Conservation (phyloP, 176 grass and related monocot genomes). For the Lolium rigidum region DNA sequence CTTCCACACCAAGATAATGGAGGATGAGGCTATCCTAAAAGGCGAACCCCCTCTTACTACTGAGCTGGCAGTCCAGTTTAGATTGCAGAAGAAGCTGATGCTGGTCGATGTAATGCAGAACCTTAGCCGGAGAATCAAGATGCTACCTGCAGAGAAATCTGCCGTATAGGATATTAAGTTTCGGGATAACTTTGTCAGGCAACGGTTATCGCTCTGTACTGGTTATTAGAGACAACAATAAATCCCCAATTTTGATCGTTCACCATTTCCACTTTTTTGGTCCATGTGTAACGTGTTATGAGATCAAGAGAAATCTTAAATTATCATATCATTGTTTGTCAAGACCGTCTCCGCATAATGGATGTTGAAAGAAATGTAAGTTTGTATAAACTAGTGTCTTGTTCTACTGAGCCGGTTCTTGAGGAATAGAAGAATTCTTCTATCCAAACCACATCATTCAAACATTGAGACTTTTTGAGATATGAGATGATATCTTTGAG, state of each 20-base stretch:
- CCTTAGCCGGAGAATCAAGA: slow-evolving; percentile 75
- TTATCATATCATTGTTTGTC: not conserved
- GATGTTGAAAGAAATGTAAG: not conserved
- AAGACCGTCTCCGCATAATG: not conserved
- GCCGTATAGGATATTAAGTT: slow-evolving; percentile 5
- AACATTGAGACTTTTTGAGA: not conserved
- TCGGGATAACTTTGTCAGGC: not conserved
- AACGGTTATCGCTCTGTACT: slow-evolving; percentile 6
- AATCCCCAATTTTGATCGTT: slow-evolving; percentile 16
- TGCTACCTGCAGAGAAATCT: slow-evolving; percentile 51
- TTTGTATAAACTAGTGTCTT: not conserved
- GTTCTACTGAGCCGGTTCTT: not conserved
- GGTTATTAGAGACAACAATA: slow-evolving; percentile 12
- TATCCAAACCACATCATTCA: not conserved
- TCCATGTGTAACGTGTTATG: not conserved
- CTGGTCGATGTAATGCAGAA: slow-evolving; percentile 81
- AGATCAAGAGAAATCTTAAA: not conserved
- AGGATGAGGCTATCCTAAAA: slow-evolving; percentile 74
- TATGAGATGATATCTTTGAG: not conserved
- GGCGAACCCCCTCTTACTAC: slow-evolving; percentile 54
- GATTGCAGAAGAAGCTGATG: slow-evolving; percentile 86
- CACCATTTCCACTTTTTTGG: not conserved
- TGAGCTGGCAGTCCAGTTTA: slow-evolving; percentile 77
- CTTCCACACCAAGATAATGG: slow-evolving; percentile 96
- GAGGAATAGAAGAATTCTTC: not conserved